Evolutionary conservation across 1,284 basidiomycete species (phyloP), one percentile per base, ranked within the genome.

Genomic region (Ceratobasidium sp.): DNA sequence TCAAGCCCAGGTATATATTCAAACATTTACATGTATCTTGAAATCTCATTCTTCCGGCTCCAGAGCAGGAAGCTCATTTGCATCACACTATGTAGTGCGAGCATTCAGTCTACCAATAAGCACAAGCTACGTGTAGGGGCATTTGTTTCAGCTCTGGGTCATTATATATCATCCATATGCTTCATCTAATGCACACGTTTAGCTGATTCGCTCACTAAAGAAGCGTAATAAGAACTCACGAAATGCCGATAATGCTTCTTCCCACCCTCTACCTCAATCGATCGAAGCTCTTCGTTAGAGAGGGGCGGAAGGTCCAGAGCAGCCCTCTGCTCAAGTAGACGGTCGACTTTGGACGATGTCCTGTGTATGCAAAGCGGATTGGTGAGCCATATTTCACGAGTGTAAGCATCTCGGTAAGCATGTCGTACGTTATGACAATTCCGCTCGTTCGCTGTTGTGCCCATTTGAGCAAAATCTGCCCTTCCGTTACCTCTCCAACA

Each of bases 401-500:
- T 11, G 36, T 41, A 5, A 11, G 11, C 36, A 41, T 11, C 11
- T 41, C 11, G 27, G 29, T 48, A 54, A 24, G 15, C 15, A 17
- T 1, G n/a, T 50, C 75, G 33, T 27, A 76, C 75, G 75, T 76
- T 22, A 76, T 74, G 19, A 73, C 29, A 24, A 76, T 33, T 19
- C 64, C 72, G 48, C 45, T 57, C 19, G 66, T 63, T 62, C 56
- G 56, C 29, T 73, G 62, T 29, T 69, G 56, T n/a, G 69, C 41
- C 90, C 90, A 93, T 78, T 90, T 89, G 29, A 86, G 81, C 56
- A 93, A 82, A 9, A 90, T 87, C 75, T 90, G 87, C 1, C 86
- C 84, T 11, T 83, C 79, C 31, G 89, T 87, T 33, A 91, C 87
- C 8, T 86, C 81, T 50, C 76, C 24, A 67, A 71, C 56, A 50